Base-by-base conservation (phyloP, 768 basidiomycete species). In the Collybia sordida region DNA sequence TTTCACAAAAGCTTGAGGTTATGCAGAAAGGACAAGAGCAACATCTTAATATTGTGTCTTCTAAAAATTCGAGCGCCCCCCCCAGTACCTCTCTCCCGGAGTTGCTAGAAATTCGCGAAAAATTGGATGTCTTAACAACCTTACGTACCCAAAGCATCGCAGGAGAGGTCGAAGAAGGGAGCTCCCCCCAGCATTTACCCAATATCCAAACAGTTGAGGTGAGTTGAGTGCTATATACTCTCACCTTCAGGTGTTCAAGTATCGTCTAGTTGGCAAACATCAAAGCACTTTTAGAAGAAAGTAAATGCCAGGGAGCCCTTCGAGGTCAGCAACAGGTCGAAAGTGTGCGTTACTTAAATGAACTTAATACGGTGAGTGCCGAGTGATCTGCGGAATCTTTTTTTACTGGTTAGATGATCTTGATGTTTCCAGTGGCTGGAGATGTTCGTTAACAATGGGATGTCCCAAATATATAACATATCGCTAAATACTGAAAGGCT, bases 391-490 rank as follows among this genome's bases (percentile, higher is more conserved):
- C n/a, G n/a, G n/a, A n/a, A n/a, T n/a, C n/a, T n/a, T n/a, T n/a
- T n/a, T n/a, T n/a, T n/a, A n/a, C n/a, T n/a, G n/a, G n/a, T n/a
- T n/a, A n/a, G n/a, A n/a, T n/a, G 17, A 61, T 18, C 27, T 1
- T 9, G 12, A n/a, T 41, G 21, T 34, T 28, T 44, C 14, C 31
- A 88, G 82, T 94, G 92, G 92, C 77, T 94, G 36, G 92, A 93
- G 57, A 71, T 82, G 2, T 92, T 93, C 63, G 88, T 92, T 34
- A 83, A 82, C 35, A 83, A 84, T 38, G 85, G 86, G n/a, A 85
- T 83, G 0, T 77, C 79, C 12, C 88, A 91, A 54, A 84, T 90
- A 19, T 80, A 86, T 58, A 68, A 71, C 28, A 72, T 91, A 12
- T 78, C 82, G 8, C 70, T 72, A 15, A 79, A 79, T 43, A 70